These are phyloP conservation scores for Boechera stricta DNA, from an alignment of 345 rosid species.

Conservation along the genomic window DNA sequence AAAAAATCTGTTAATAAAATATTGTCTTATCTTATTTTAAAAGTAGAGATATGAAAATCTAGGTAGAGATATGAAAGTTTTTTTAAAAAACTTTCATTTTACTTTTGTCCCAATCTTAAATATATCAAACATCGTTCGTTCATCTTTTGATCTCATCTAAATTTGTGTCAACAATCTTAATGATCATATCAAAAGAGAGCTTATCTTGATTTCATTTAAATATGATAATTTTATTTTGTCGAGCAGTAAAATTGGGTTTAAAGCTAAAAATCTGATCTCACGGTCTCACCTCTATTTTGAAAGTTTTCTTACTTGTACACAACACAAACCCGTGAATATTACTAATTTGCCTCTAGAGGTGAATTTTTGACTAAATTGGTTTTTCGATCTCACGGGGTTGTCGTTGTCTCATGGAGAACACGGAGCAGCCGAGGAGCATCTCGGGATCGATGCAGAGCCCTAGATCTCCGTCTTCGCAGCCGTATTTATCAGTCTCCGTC, in stretches of 20 bases:
- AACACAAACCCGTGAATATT: slow-evolving; percentile 32
- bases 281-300: background rate
- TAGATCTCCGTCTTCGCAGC: slow-evolving; percentile 81
- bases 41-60: too few relatives aligned
- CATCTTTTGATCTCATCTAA: background rate
- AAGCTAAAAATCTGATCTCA: background rate
- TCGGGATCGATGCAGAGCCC: slow-evolving; percentile 80
- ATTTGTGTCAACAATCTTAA: background rate
- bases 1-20: background rate
- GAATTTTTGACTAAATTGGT: slow-evolving; percentile 21
- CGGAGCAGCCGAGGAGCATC: slow-evolving; percentile 71
- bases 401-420: slow-evolving; percentile 35
- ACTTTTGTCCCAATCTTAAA: background rate
- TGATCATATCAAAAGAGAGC: background rate
- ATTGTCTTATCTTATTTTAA: too few relatives aligned
- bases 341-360: slow-evolving; percentile 32
- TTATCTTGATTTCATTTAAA: background rate
- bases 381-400: slow-evolving; percentile 16
- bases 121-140: background rate
- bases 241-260: slow-evolving; percentile 25
- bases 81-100: too few relatives aligned
- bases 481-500: slow-evolving; percentile 76
- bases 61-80: too few relatives aligned
- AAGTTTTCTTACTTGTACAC: slow-evolving; percentile 23
- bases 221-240: background rate